Conservation (phyloP, 352 stramenopile species). For the Phytophthora niederhauseri region DNA sequence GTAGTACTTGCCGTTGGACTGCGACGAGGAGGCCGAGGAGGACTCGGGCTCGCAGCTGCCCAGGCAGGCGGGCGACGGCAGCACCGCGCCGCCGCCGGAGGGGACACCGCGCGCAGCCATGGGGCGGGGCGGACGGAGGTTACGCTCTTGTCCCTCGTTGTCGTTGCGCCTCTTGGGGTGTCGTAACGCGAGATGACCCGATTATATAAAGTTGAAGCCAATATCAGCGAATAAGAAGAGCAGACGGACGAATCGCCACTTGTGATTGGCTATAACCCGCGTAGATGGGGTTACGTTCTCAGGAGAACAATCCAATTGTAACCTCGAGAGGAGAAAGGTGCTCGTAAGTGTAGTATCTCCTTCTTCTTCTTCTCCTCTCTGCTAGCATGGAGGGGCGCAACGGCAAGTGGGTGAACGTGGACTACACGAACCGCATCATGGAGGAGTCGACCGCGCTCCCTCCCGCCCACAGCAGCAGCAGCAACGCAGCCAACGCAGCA, state of each 20-base stretch:
- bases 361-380: not conserved
- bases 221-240: not conserved
- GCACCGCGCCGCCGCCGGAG: conserved; percentile 6
- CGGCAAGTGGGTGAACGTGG: conserved; percentile 89
- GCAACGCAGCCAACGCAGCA: too few species aligned
- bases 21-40: not conserved
- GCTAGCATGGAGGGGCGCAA: conserved; percentile 62
- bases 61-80: conserved; percentile 14
- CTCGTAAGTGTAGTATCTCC: not conserved
- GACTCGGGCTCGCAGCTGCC: conserved; percentile 26
- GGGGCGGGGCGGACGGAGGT: not conserved
- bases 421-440: conserved; percentile 77
- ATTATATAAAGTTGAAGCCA: not conserved
- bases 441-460: conserved; percentile 48
- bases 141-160: conserved; percentile 1
- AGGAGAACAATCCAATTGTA: conserved; percentile 1
- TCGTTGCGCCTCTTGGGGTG: conserved; percentile 16
- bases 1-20: conserved; percentile 72
- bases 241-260: not conserved
- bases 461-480: not conserved
- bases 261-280: not conserved
- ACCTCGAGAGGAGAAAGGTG: conserved; percentile 1
- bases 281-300: not conserved
- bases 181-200: not conserved
- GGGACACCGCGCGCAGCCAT: conserved; percentile 21